These are phyloP conservation scores for Begonia loranthoides DNA, from an alignment of 306 rosid genomes.

Conservation along the genomic window DNA sequence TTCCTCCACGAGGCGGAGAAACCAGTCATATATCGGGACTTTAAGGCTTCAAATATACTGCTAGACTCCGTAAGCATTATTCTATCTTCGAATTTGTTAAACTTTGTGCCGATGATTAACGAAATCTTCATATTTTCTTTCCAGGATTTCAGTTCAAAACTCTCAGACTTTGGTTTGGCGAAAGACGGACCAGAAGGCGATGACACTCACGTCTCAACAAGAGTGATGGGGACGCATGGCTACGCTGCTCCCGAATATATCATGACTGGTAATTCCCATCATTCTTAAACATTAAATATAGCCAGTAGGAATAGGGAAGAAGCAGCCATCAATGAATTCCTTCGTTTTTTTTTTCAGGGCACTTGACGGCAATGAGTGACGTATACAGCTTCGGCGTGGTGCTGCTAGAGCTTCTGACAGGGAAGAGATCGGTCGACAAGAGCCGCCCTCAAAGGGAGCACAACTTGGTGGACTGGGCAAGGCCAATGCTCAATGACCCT, in stretches of 20 bases:
- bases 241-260: slow-evolving; percentile 92
- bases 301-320: too few species aligned
- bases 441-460: slow-evolving; percentile 57
- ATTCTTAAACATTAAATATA: too few species aligned
- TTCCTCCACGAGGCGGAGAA: slow-evolving; percentile 80
- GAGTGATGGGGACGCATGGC: slow-evolving; percentile 96
- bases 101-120: too few species aligned
- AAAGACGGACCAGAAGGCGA: slow-evolving; percentile 96
- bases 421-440: slow-evolving; percentile 71
- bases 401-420: slow-evolving; percentile 60
- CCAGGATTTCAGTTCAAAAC: slow-evolving; percentile 73
- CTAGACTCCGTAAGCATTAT: slow-evolving; percentile 53
- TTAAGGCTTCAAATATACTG: slow-evolving; percentile 86
- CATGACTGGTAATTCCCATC: slow-evolving; percentile 56
- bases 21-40: slow-evolving; percentile 85
- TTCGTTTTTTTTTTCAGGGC: slow-evolving; percentile 25
- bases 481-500: slow-evolving; percentile 47
- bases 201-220: slow-evolving; percentile 86
- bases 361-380: slow-evolving; percentile 88
- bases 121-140: not conserved
- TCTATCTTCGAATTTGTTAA: too few species aligned
- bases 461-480: slow-evolving; percentile 70
- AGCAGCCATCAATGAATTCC: too few species aligned
- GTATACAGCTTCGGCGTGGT: slow-evolving; percentile 93
- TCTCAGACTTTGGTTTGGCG: slow-evolving; percentile 95